Base-by-base conservation (phyloP, 2,329 filamentous ascomycete species). In the Fusarium hainanense region DNA sequence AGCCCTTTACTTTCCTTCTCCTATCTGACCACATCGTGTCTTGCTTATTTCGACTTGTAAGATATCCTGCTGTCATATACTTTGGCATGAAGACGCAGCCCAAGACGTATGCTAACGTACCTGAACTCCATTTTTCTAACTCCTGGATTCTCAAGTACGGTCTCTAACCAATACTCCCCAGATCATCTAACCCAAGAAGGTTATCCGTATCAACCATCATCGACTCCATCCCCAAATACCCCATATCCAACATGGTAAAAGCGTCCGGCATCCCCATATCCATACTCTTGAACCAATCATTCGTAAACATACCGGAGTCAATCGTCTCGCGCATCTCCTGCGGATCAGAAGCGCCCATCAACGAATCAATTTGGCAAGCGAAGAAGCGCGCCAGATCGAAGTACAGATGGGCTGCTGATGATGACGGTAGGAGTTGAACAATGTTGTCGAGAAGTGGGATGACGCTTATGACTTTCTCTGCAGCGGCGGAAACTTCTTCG, bases 361-460 rank as follows among this genome's bases (percentile, higher is more conserved):
- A 16, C 2, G 59, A 64, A 20, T 64, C 59, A 0, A 64, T 64
- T 4, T 64, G 62, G 8, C 62, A 64, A 1, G 62, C 62, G 30
- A 64, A 64, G n/a, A 64, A 64, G 16, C 62, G 62, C n/a, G 60
- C 60, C 6, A 64, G 60, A 6, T 64, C 62, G 6, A 51, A 64
- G 32, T 65, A 59, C 1, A 64, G 21, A 18, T 64, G 62, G 4
- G 16, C 62, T 11, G 52, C 23, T 3, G 62, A 65, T 13, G 62
- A 46, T 0, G 62, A 44, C 1, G 61, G 61, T 2, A 64, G 59
- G 0, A 47, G 52, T 18, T 64, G 62, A 2, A 64, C 62, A 13
- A 64, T 42, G 3, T 62, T 52, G 6, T 64, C 60, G 3, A 64
- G 46, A 12, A 64, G 34, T 0, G 60, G 62, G 7, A 64, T 64